Evolutionary conservation across 495 filamentous ascomycete species (phyloP).

Genomic region (Bombardia bombarda): DNA sequence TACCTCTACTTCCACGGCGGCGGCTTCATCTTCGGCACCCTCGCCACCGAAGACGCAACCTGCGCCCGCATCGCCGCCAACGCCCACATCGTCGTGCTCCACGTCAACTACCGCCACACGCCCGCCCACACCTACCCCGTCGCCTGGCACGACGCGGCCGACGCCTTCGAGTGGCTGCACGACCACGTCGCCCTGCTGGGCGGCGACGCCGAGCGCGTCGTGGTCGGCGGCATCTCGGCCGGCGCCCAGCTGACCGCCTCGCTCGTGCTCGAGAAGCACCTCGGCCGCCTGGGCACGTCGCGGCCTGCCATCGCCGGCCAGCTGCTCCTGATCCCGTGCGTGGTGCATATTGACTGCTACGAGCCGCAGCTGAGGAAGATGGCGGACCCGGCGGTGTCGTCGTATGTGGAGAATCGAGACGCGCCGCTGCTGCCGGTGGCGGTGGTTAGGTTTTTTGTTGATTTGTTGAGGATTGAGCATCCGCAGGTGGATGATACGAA

Average conservation of each 20-base stretch:
- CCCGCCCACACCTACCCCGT: constrained; percentile 34
- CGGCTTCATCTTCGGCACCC: constrained; percentile 38
- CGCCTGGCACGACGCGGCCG: constrained; percentile 37
- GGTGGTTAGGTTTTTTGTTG: constrained; percentile 24
- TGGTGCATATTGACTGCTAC: constrained; percentile 28
- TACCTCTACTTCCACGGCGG: constrained; percentile 46
- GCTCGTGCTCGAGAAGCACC: constrained; percentile 25
- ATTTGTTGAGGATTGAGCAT: constrained; percentile 21
- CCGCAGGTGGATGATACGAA: constrained; percentile 21
- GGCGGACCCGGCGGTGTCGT: constrained; percentile 24
- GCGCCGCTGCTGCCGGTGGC: constrained; percentile 31
- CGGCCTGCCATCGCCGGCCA: constrained; percentile 29
- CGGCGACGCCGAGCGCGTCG: constrained; percentile 25
- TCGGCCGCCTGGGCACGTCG: constrained; percentile 11
- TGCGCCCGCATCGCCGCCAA: constrained; percentile 30
- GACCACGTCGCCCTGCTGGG: constrained; percentile 24
- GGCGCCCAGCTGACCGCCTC: constrained; percentile 37
- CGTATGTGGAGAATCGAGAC: constrained; percentile 28
- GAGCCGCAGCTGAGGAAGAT: constrained; percentile 24
- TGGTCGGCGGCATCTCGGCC: constrained; percentile 41
- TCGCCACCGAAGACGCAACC: constrained; percentile 39
- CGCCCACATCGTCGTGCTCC: constrained; percentile 27
- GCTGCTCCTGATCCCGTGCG: constrained; percentile 35
- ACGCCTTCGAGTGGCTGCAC: constrained; percentile 40
- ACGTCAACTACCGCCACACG: constrained; percentile 42